Evolutionary conservation across 371 early-diverging fungal genomes (phyloP), one percentile per base, ranked within the genome.

Genomic region (Dinochytrium kinnereticum): DNA sequence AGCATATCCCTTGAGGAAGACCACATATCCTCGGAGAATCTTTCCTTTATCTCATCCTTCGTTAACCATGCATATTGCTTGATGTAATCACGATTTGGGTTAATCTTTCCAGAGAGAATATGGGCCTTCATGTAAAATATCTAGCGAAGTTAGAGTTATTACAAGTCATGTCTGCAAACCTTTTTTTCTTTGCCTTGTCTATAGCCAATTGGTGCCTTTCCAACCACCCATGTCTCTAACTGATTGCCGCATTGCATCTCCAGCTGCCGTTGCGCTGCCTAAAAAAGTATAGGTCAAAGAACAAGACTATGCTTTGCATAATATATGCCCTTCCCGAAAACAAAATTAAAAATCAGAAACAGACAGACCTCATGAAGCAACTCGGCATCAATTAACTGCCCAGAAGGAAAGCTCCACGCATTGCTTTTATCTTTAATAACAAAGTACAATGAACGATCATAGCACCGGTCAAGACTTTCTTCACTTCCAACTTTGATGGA

Each of bases 91-190:
- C 86, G 73, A 24, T 85, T 78, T 38, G 90, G 85, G 15, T 85
- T 82, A 40, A 76, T 51, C 85, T 91, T 90, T 33, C 96, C 96
- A 26, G 92, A 88, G 69, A 91, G 89, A 65, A 95, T 88, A 71
- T 94, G 92, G 1, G 91, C 94, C 81, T 94, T 94, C 90, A 96
- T 90, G 78, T 91, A 95, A 81, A 96, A 93, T 24, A 88, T 84
- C 87, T 90, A 49, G 5, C n/a, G 75, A 24, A 53, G 24, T 21
- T 5, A 53, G 13, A 53, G 55, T 26, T 53, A 53, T 13, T 10
- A 53, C 13, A 37, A 61, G 30, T 33, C 30, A 61, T 61, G 19
- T 64, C 36, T 26, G 40, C 28, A 21, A 37, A 83, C 80, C 80
- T 82, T 51, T 77, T 81, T 68, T 72, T 65, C 33, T 74, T 64